Evolutionary conservation across 148 eudicot genomes (phyloP), one percentile per base, ranked within the genome.

Genomic region (Euryodendron excelsum): DNA sequence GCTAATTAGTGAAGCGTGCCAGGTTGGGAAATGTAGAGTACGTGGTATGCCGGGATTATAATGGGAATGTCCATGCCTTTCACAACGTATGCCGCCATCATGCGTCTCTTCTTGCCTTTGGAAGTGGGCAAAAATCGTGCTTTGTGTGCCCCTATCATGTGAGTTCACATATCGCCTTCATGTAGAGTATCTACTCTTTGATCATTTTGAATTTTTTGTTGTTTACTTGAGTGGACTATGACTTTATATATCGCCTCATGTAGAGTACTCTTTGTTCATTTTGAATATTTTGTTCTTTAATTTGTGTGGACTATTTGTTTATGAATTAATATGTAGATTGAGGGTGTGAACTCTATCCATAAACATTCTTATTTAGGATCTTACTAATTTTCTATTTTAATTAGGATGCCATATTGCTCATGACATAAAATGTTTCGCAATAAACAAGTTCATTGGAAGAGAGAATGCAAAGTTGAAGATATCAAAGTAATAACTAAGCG

Each of bases 61-160:
- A 81, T 36, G 97, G 94, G 12, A 72, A 80, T 69, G 69, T 96
- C 53, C 87, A 67, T 77, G 98, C 93, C 34, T 96, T 93, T 87
- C 99, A 96, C 85, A 96, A 96, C 79, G 99, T 91, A 52, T 96
- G 99, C 80, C 94, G 99, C 69, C 99, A 96, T 87, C 99, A 92
- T 85, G 99, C 97, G 33, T 93, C 99, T 60, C 78, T 90, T 85
- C 78, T 96, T 78, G 97, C 93, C 70, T 86, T 77, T 55, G 98
- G 95, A 72, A 84, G 79, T 77, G 98, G 98, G 79, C 84, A 75
- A 62, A 89, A 84, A 75, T 79, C 98, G 73, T 96, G 99, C 79
- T 93, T 96, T 81, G 96, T 87, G 15, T 96, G 98, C 88, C 99
- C 99, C 61, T 96, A 96, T 80, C 99, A 96, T 85, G 99, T 95